Conservation (phyloP, 2,329 filamentous ascomycete species). For the Phialophora macrospora region DNA sequence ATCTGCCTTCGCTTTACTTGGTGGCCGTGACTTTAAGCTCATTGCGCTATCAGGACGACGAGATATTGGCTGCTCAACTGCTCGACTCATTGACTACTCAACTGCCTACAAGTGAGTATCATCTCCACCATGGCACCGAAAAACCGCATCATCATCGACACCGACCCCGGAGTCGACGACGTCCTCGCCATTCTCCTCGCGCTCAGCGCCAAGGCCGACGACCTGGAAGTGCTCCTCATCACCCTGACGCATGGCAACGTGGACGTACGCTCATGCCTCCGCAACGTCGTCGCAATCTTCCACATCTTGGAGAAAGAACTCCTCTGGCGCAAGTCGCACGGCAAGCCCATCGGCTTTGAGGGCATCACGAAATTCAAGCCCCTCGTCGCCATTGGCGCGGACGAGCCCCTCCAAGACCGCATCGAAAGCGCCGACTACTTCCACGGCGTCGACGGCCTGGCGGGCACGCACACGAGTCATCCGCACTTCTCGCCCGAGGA, state of each 20-base stretch:
- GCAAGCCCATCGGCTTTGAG: constrained; percentile 72
- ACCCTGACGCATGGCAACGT: constrained; percentile 96
- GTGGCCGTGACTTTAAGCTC: not conserved
- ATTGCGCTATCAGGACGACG: not conserved
- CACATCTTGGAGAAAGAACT: constrained; percentile 89
- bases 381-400: constrained; percentile 82
- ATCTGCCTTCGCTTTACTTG: not conserved
- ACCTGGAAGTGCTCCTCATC: constrained; percentile 82
- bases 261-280: constrained; percentile 82
- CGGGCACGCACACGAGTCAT: constrained; percentile 71
- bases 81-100: not conserved
- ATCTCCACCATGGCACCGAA: constrained; percentile 64
- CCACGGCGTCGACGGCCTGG: constrained; percentile 77
- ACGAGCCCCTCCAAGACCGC: constrained; percentile 83
- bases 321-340: constrained; percentile 75
- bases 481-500: constrained; percentile 76
- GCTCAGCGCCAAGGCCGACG: constrained; percentile 77
- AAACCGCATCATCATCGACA: constrained; percentile 90
- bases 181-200: constrained; percentile 85
- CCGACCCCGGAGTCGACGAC: constrained; percentile 94
- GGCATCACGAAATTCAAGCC: constrained; percentile 75
- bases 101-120: not conserved
- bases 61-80: not conserved
- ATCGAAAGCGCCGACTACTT: constrained; percentile 83
- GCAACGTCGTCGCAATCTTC: constrained; percentile 88